A percentile compares a stretch with the other conserved stretches of the same genome.
These are phyloP conservation scores for Penicillium sp. DNA, from an alignment of 2,329 filamentous ascomycete species.

Conservation along the genomic window DNA sequence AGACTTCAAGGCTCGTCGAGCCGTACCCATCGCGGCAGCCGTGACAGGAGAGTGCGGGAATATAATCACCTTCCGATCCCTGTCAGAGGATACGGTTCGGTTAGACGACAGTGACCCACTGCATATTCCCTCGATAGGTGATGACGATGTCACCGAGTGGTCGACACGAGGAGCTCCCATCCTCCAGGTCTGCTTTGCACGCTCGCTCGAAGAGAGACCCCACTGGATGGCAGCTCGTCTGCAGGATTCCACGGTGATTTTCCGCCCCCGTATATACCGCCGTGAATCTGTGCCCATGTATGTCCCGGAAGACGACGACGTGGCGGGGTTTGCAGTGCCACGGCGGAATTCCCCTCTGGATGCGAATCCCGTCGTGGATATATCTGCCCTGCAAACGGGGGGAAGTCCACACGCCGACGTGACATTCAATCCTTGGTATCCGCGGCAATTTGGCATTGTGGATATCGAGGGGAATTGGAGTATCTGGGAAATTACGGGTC, in stretches of 20 bases:
- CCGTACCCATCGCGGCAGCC: constrained; percentile 42
- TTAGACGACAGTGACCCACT: constrained; percentile 24
- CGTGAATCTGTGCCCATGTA: constrained; percentile 31
- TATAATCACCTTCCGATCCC: constrained; percentile 49
- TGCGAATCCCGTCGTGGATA: constrained; percentile 50
- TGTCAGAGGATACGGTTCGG: constrained; percentile 35
- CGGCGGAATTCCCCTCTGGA: constrained; percentile 50
- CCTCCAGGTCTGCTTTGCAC: constrained; percentile 59
- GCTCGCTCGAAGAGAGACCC: constrained; percentile 44
- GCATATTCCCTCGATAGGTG: constrained; percentile 47
- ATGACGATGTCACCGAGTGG: constrained; percentile 54
- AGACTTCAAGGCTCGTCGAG: constrained; percentile 25
- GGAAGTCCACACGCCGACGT: constrained; percentile 57
- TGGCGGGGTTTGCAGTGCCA: constrained; percentile 9
- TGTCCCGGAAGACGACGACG: constrained; percentile 17
- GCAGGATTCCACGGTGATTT: constrained; percentile 50
- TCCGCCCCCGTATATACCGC: constrained; percentile 47
- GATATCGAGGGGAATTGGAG: constrained; percentile 60
- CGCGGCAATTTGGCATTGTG: constrained; percentile 60
- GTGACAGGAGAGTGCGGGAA: constrained; percentile 52
- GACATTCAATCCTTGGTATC: constrained; percentile 63
- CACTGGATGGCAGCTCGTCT: constrained; percentile 58
- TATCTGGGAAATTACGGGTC: constrained; percentile 50
- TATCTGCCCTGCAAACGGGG: constrained; percentile 50
- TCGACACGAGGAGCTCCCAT: constrained; percentile 54